phyloP scores from a whole-genome alignment of 441 rosid species.

The Syzygium syzygioides region DNA sequence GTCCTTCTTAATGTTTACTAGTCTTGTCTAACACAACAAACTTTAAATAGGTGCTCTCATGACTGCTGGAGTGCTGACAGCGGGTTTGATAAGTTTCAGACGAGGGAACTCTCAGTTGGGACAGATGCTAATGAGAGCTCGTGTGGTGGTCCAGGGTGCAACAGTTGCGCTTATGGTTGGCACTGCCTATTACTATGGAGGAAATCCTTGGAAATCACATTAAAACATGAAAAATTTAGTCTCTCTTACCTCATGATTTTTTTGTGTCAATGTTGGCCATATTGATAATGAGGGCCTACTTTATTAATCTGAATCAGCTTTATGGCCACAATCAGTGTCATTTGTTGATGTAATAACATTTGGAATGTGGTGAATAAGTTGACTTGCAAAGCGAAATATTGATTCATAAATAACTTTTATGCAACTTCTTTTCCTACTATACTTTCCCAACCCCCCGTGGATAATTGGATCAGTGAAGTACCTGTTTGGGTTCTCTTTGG shows the following conservation, averaged over 20 bases:
- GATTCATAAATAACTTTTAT: neutral
- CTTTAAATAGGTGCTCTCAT: slow-evolving; percentile 60
- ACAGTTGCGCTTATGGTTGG: slow-evolving; percentile 96
- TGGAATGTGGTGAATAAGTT: neutral
- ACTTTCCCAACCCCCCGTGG: neutral
- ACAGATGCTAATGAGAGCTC: slow-evolving; percentile 87
- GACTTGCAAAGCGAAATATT: neutral
- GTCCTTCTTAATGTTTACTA: neutral
- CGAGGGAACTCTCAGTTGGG: slow-evolving; percentile 84
- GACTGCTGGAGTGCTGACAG: slow-evolving; percentile 96
- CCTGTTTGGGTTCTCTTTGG: neutral
- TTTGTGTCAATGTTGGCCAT: neutral
- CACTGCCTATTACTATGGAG: slow-evolving; percentile 85
- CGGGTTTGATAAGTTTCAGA: slow-evolving; percentile 90
- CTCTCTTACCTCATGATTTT: neutral
- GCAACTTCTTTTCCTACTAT: neutral
- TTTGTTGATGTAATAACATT: neutral
- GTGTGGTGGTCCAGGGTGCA: slow-evolving; percentile 96
- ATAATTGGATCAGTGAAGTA: neutral
- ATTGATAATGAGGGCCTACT: neutral
- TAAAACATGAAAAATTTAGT: neutral
- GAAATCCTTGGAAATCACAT: slow-evolving; percentile 64
- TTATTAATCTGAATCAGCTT: neutral
- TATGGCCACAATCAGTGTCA: neutral
- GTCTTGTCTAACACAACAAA: neutral